phyloP scores from a whole-genome alignment of 2,329 filamentous ascomycete species.

The Fusarium sp. region DNA sequence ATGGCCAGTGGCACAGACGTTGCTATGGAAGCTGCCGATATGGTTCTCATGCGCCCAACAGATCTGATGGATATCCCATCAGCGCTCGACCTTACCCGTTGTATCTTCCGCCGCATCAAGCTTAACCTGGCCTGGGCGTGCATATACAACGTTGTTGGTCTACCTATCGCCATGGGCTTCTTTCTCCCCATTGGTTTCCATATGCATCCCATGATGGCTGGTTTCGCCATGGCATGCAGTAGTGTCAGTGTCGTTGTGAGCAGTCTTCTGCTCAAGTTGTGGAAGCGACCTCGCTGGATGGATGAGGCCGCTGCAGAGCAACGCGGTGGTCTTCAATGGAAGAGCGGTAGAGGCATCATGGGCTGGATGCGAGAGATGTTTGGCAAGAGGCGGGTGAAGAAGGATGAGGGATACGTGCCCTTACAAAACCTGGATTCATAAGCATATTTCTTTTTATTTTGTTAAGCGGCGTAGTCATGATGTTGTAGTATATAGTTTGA shows the following conservation, averaged over 20 bases:
- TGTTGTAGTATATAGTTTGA: conserved; percentile 10
- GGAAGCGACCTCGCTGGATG: conserved; percentile 90
- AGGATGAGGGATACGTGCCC: conserved; percentile 69
- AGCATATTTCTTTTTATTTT: conserved; percentile 14
- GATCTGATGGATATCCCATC: conserved; percentile 94
- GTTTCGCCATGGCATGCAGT: conserved; percentile 91
- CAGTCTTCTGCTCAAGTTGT: conserved; percentile 85
- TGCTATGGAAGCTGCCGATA: conserved; percentile 95
- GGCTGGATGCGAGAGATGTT: conserved; percentile 57
- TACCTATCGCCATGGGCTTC: conserved; percentile 97
- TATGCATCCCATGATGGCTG: conserved; percentile 93
- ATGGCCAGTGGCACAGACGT: conserved; percentile 95
- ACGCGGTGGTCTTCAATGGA: conserved; percentile 59
- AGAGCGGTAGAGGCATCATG: conserved; percentile 56
- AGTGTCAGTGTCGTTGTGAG: conserved; percentile 90
- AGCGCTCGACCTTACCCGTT: conserved; percentile 80
- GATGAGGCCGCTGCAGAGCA: conserved; percentile 73
- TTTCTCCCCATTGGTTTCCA: conserved; percentile 90
- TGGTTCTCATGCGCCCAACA: conserved; percentile 93
- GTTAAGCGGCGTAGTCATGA: conserved; percentile 24
- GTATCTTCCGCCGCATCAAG: conserved; percentile 93
- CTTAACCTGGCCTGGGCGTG: conserved; percentile 93
- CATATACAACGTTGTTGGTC: conserved; percentile 88
- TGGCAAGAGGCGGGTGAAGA: conserved; percentile 51
- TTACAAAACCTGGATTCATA: conserved; percentile 62